These are phyloP conservation scores for Quercus parvula DNA, from an alignment of 306 rosid genomes.

Conservation along the genomic window DNA sequence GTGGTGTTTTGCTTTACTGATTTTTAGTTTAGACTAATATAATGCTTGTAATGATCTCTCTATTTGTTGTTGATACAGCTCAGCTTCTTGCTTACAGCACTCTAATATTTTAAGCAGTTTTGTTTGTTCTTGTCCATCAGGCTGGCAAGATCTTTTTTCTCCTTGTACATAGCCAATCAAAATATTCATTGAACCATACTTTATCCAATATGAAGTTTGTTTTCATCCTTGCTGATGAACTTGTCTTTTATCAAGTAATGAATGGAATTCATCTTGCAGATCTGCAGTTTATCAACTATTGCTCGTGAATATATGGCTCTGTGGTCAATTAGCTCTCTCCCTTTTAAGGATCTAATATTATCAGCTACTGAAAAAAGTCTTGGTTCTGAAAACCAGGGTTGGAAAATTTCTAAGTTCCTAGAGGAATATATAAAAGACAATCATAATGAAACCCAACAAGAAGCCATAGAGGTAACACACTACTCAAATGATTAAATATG, in stretches of 20 bases:
- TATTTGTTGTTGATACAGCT: not conserved
- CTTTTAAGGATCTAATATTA: slow-evolving; percentile 82
- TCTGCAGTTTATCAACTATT: slow-evolving; percentile 88
- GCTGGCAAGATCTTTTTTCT: not conserved
- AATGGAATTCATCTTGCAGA: slow-evolving; percentile 42
- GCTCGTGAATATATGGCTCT: slow-evolving; percentile 82
- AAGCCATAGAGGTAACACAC: slow-evolving; percentile 72
- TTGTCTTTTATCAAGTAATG: not conserved
- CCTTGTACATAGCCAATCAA: not conserved
- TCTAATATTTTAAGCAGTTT: not conserved
- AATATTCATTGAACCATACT: not conserved
- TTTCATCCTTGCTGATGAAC: not conserved
- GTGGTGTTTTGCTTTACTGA: not conserved
- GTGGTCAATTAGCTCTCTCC: slow-evolving; percentile 56
- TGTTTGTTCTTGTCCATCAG: not conserved
- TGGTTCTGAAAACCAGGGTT: slow-evolving; percentile 44
- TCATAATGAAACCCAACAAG: slow-evolving; percentile 75
- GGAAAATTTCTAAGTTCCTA: slow-evolving; percentile 76
- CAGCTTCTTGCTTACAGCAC: not conserved
- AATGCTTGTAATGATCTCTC: not conserved
- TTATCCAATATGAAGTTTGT: not conserved
- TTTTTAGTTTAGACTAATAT: not conserved
- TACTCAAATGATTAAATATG: not conserved
- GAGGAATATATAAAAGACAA: slow-evolving; percentile 60
- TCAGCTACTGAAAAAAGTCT: slow-evolving; percentile 45